Conservation (phyloP, 2,329 filamentous ascomycete species). For the Fusarium anguioides region DNA sequence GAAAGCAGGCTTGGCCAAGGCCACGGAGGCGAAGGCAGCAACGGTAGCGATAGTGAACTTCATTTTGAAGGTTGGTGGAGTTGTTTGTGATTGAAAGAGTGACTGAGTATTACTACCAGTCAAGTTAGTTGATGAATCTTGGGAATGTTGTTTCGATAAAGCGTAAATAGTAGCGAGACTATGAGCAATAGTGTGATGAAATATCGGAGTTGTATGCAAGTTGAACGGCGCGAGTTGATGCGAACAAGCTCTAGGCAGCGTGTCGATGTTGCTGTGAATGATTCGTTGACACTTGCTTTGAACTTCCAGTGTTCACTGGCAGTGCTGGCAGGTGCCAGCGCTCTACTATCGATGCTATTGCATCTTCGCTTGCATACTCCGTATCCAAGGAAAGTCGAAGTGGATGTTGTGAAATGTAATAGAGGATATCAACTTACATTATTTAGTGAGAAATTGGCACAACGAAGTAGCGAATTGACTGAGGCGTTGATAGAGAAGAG, state of each 20-base stretch:
- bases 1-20: conserved; percentile 48
- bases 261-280: background rate
- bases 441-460: conserved; percentile 30
- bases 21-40: conserved; percentile 46
- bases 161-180: background rate
- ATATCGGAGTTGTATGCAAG: background rate
- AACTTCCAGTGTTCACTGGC: background rate
- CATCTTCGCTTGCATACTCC: background rate
- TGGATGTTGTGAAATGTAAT: conserved; percentile 1
- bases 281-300: background rate
- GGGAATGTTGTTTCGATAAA: conserved; percentile 5
- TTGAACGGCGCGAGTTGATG: background rate
- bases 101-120: conserved; percentile 43
- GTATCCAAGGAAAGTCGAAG: background rate
- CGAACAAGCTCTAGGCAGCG: background rate
- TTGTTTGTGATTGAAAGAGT: conserved; percentile 39
- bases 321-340: background rate
- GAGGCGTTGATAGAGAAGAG: conserved; percentile 39
- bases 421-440: conserved; percentile 35
- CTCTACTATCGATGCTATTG: background rate
- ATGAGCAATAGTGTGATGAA: conserved; percentile 9
- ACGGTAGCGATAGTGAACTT: conserved; percentile 50
- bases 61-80: conserved; percentile 49
- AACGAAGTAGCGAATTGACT: conserved; percentile 40
- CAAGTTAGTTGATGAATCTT: conserved; percentile 23